A percentile compares a stretch with the other conserved stretches of the same genome.
Evolutionary conservation across 2,329 filamentous ascomycete species (phyloP).

Genomic region (Diplocarpon rosae): DNA sequence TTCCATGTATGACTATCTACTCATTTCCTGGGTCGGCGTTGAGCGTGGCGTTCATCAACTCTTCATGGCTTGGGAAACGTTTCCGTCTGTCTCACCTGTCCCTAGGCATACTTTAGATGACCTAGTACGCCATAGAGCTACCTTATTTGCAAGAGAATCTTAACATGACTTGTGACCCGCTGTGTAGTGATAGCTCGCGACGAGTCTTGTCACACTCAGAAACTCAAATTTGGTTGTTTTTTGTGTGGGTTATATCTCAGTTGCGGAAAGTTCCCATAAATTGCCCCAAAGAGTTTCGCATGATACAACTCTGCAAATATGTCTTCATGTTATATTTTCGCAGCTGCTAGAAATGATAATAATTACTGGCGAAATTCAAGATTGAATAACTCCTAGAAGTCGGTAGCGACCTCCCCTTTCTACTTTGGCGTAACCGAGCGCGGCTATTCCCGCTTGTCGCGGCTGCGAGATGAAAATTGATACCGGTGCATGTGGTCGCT

Average conservation of each 20-base stretch:
- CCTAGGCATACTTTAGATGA: neutral
- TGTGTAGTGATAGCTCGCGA: too few species aligned
- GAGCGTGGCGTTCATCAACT: constrained; percentile 5
- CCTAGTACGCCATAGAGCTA: too few species aligned
- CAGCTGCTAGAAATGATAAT: neutral
- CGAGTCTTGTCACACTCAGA: too few species aligned
- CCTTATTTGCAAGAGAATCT: too few species aligned
- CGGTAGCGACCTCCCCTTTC: constrained; percentile 4
- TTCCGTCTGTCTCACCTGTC: neutral
- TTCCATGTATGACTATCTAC: constrained; percentile 21
- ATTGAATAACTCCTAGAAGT: neutral
- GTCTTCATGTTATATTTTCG: too few species aligned
- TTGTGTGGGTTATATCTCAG: too few species aligned
- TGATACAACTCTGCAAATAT: too few species aligned
- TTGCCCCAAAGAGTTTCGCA: too few species aligned
- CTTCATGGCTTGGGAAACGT: neutral
- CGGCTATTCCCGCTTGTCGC: constrained; percentile 1
- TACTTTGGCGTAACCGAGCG: neutral
- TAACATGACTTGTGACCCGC: too few species aligned
- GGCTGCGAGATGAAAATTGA: constrained; percentile 4
- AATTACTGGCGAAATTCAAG: too few species aligned
- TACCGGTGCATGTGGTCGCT: neutral
- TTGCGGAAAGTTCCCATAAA: too few species aligned
- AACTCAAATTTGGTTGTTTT: too few species aligned
- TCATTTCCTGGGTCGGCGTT: constrained; percentile 8